Evolutionary conservation across 2,329 filamentous ascomycete species (phyloP), one percentile per base, ranked within the genome.

Genomic region (Exophiala viscosa): DNA sequence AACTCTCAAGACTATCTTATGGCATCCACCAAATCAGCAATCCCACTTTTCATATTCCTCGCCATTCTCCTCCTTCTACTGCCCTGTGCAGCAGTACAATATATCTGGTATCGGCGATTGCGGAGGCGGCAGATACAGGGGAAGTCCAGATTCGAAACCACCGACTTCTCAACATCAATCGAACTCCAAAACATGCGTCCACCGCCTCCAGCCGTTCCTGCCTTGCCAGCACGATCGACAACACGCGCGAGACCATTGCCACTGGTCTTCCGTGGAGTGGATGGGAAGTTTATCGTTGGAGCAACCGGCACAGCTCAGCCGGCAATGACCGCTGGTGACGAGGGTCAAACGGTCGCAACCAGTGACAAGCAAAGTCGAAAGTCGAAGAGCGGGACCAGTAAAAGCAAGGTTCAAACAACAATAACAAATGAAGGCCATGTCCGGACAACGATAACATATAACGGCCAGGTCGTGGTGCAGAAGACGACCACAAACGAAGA

Each of bases 11-110:
- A 52, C 48, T 44, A n/a, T n/a, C n/a, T n/a, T n/a, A n/a, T 33
- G 13, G 43, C 23, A 17, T 23, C 17, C 6, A 43, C 45, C 13
- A 38, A 28, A 41, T 52, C 45, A 17, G 41, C 53, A 10, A 43
- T 56, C n/a, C 49, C 54, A 17, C 8, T 56, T 10, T 56, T 56
- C 46, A 38, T 52, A 17, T 50, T 56, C 38, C 28, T 56, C 2
- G 54, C 38, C 36, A 28, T 56, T n/a, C 18, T 50, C 5, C 49
- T 56, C 10, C 20, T 56, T 23, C 18, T 52, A 40, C 41, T 50
- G 1, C 54, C 54, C 23, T 43, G 45, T 38, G 35, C 39, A 3
- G 36, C 49, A 13, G 28, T 56, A 5, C 9, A 50, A 5, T 47
- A 45, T 35, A 36, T 40, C 32, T 38, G 42, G 31, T 8, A 47